phyloP scores from a whole-genome alignment of 495 filamentous ascomycete species.

The Aspergillus coremiiformis region DNA sequence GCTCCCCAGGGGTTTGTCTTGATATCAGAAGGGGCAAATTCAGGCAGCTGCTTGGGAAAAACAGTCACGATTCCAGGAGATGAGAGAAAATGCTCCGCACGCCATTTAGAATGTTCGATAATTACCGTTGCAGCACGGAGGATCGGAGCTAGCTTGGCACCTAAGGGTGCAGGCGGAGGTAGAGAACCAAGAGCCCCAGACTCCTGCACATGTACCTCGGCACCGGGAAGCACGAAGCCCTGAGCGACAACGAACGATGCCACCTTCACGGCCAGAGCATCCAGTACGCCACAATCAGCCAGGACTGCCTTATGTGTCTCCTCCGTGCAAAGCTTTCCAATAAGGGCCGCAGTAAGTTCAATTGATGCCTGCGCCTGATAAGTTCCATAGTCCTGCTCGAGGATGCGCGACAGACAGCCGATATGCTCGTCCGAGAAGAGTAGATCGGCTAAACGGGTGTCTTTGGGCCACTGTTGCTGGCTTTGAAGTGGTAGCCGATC shows the following conservation, averaged over 20 bases:
- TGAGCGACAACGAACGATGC: slow-evolving; percentile 63
- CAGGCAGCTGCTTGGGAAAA: slow-evolving; percentile 50
- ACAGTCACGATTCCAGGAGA: slow-evolving; percentile 68
- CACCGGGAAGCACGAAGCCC: slow-evolving; percentile 55
- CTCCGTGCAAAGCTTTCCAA: slow-evolving; percentile 60
- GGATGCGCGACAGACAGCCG: slow-evolving; percentile 52
- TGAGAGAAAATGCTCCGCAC: slow-evolving; percentile 68
- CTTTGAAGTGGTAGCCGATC: slow-evolving; percentile 52
- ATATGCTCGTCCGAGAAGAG: slow-evolving; percentile 58
- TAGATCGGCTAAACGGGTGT: slow-evolving; percentile 50
- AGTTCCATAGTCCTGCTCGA: slow-evolving; percentile 49
- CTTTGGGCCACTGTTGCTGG: slow-evolving; percentile 34
- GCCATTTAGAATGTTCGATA: slow-evolving; percentile 68
- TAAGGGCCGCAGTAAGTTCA: slow-evolving; percentile 56
- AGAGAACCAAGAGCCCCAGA: slow-evolving; percentile 28
- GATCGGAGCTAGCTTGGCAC: slow-evolving; percentile 57
- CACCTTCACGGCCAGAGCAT: slow-evolving; percentile 69
- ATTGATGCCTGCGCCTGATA: slow-evolving; percentile 56
- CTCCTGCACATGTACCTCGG: slow-evolving; percentile 31
- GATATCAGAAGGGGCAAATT: slow-evolving; percentile 36
- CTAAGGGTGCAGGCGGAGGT: slow-evolving; percentile 47
- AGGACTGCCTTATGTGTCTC: slow-evolving; percentile 62
- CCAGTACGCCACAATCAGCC: slow-evolving; percentile 65
- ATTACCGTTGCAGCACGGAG: slow-evolving; percentile 78
- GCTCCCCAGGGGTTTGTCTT: slow-evolving; percentile 42